These are phyloP conservation scores for Sonneratia alba DNA, from an alignment of 345 rosid species.

Conservation along the genomic window DNA sequence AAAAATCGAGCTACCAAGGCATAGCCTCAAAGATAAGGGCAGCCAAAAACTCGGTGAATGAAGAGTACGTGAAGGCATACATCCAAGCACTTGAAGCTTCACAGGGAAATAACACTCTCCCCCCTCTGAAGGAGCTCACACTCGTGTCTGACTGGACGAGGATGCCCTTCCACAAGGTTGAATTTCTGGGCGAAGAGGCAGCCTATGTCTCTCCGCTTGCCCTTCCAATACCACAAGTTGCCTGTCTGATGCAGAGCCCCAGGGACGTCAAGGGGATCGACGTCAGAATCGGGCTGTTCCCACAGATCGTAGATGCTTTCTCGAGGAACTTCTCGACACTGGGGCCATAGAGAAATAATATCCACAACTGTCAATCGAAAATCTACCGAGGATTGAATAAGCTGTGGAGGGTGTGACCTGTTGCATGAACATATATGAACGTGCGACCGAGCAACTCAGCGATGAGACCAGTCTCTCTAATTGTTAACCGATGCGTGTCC, in stretches of 20 bases:
- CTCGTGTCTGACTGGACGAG: conserved; percentile 66
- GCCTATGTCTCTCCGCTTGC: conserved; percentile 42
- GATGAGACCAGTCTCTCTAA: neutral
- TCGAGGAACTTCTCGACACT: conserved; percentile 20
- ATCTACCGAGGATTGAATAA: neutral
- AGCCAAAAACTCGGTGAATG: conserved; percentile 42
- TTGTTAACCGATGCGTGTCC: neutral
- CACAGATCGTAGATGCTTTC: conserved; percentile 22
- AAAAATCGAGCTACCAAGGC: conserved; percentile 21
- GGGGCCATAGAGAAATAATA: neutral
- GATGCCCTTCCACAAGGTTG: conserved; percentile 54
- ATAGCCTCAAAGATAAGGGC: conserved; percentile 36
- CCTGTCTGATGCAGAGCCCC: conserved; percentile 55
- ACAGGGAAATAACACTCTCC: conserved; percentile 26
- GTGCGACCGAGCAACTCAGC: neutral
- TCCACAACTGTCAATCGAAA: neutral
- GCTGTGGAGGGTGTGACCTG: neutral
- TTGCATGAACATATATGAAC: neutral
- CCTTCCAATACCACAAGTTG: conserved; percentile 59
- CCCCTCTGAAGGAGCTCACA: conserved; percentile 43
- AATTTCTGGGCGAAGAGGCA: conserved; percentile 32
- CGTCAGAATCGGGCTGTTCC: conserved; percentile 46
- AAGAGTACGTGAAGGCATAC: conserved; percentile 44
- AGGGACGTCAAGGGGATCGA: conserved; percentile 30
- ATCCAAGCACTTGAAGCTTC: conserved; percentile 42